A percentile compares a stretch with the other conserved stretches of the same genome.
Evolutionary conservation across 2,329 filamentous ascomycete genomes (phyloP).

Genomic region (Massarina eburnea): DNA sequence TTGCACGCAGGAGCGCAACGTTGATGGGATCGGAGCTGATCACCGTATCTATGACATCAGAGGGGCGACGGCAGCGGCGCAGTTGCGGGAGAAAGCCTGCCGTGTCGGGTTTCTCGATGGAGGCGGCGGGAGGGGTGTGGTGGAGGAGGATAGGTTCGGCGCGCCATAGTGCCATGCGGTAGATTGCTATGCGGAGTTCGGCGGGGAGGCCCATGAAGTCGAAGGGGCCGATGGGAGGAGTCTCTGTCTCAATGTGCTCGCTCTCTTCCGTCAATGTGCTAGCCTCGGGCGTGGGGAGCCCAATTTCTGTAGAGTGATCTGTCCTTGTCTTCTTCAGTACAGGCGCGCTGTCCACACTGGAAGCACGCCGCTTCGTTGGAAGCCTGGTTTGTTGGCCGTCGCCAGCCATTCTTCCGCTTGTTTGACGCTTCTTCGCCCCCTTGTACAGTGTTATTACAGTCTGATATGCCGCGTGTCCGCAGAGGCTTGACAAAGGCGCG

Average conservation of each 20-base stretch:
- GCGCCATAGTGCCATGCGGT: conserved; percentile 41
- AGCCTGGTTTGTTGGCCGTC: not conserved
- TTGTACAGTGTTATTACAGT: too few relatives aligned
- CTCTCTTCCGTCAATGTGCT: conserved; percentile 20
- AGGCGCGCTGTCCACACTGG: not conserved
- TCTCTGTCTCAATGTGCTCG: too few relatives aligned
- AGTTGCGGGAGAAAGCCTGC: not conserved
- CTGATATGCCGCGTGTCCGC: not conserved
- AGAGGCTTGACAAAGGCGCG: not conserved
- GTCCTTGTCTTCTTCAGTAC: not conserved
- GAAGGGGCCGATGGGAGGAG: conserved; percentile 24
- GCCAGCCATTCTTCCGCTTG: not conserved
- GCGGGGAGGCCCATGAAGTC: conserved; percentile 48
- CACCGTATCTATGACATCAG: not conserved
- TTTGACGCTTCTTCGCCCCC: too few relatives aligned
- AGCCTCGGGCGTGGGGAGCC: conserved; percentile 22
- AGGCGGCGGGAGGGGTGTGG: conserved; percentile 2
- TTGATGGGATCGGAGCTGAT: conserved; percentile 3
- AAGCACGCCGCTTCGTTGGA: not conserved
- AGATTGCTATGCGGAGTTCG: conserved; percentile 51
- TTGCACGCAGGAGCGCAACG: conserved; percentile 42
- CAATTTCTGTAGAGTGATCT: not conserved
- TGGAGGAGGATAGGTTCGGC: conserved; percentile 34
- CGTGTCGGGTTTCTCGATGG: not conserved
- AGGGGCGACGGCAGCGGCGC: not conserved